phyloP scores from a whole-genome alignment of 257 asterid species.

The Solanum arcanum region DNA sequence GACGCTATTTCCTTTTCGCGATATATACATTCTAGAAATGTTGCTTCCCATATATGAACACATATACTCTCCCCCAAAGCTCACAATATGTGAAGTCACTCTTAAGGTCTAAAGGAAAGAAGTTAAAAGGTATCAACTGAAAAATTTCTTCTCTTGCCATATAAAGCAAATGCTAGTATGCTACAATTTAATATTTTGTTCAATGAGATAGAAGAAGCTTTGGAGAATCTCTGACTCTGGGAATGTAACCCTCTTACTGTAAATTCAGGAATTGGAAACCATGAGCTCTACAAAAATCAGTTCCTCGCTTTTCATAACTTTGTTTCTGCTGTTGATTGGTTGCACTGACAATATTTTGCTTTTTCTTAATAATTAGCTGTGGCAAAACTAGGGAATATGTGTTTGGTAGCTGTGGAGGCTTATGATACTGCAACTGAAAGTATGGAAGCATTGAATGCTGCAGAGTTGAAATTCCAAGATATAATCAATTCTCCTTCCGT shows the following conservation, averaged over 20 bases:
- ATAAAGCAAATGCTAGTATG: neutral
- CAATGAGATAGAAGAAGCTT: neutral
- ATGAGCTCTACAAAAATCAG: neutral
- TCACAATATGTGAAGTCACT: neutral
- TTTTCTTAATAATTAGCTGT: slow-evolving; percentile 39
- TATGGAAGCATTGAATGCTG: slow-evolving; percentile 60
- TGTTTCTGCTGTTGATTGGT: neutral
- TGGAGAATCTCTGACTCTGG: neutral
- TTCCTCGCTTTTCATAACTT: neutral
- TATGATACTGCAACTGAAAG: slow-evolving; percentile 71
- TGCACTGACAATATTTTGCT: neutral
- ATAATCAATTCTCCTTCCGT: slow-evolving; percentile 79
- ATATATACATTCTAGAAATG: neutral
- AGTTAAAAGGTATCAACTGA: neutral
- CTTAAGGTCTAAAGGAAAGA: neutral
- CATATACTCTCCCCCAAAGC: neutral
- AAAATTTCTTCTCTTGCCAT: neutral
- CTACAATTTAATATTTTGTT: neutral
- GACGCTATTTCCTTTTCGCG: neutral
- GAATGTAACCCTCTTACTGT: neutral
- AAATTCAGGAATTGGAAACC: neutral
- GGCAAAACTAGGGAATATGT: slow-evolving; percentile 57
- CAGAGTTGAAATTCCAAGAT: slow-evolving; percentile 84
- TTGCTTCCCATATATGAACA: neutral
- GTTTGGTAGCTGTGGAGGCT: slow-evolving; percentile 77